Percentiles rank a stretch among this genome's conserved stretches.
These are phyloP conservation scores for Kewa caespitosa DNA, from an alignment of 179 eudicot species.

Conservation along the genomic window DNA sequence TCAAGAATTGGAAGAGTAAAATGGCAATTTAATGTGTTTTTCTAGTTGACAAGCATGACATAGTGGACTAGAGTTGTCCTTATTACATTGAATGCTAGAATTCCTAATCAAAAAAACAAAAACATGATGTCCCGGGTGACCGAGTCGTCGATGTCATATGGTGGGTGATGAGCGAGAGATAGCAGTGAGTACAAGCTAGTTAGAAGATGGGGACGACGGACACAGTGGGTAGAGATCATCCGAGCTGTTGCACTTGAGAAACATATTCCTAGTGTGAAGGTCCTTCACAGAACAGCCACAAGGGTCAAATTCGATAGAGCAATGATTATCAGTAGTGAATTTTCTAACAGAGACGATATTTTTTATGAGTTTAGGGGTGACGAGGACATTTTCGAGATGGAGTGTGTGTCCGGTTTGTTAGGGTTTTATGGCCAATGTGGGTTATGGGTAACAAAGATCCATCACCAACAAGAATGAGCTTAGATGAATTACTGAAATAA, in stretches of 20 bases:
- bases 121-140: background rate
- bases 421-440: background rate
- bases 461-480: background rate
- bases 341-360: background rate
- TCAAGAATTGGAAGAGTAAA: background rate
- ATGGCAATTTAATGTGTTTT: background rate
- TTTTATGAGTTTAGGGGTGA: background rate
- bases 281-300: constrained; percentile 10
- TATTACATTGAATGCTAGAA: background rate
- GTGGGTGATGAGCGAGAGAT: background rate
- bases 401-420: background rate
- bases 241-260: constrained; percentile 6
- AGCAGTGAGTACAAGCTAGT: background rate
- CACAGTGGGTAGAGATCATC: background rate
- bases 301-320: constrained; percentile 5
- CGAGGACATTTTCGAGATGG: background rate
- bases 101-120: no score
- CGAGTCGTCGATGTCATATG: background rate
- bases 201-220: background rate
- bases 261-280: background rate
- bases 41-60: constrained; percentile 1
- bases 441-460: background rate
- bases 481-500: background rate
- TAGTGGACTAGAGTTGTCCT: background rate
- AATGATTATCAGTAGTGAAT: background rate